Conservation (phyloP, 495 filamentous ascomycete species). For the Aspergillus affinis region DNA sequence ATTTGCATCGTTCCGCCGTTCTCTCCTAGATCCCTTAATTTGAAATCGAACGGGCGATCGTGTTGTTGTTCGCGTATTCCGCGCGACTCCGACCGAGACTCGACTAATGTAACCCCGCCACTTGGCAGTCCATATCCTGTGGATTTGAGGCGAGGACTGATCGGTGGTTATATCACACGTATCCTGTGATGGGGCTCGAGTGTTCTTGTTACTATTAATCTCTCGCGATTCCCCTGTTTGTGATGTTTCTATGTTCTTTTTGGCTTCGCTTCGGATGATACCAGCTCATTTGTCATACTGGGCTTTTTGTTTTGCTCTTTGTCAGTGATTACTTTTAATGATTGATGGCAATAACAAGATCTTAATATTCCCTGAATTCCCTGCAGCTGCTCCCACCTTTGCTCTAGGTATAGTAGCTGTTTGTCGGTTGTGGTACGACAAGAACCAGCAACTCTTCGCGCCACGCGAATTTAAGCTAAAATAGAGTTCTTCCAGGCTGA, state of each 20-base stretch:
- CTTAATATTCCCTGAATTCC: slow-evolving; percentile 1
- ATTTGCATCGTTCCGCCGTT: slow-evolving; percentile 8
- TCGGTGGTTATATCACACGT: background rate
- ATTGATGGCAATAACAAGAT: slow-evolving; percentile 35
- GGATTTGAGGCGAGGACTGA: slow-evolving; percentile 1
- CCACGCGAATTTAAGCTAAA: background rate
- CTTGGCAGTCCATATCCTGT: slow-evolving; percentile 25
- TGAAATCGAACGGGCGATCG: slow-evolving; percentile 11
- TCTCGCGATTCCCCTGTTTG: slow-evolving; percentile 1
- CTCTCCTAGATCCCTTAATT: slow-evolving; percentile 7
- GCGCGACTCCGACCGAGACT: slow-evolving; percentile 32
- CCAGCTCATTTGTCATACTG: slow-evolving; percentile 41
- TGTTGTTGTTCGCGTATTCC: slow-evolving; percentile 28
- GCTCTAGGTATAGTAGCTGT: background rate
- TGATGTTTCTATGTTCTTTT: slow-evolving; percentile 16
- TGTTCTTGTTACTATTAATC: slow-evolving; percentile 1
- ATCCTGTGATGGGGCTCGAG: background rate
- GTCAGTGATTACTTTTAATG: slow-evolving; percentile 36
- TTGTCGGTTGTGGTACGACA: background rate
- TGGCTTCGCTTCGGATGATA: slow-evolving; percentile 41
- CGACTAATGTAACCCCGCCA: slow-evolving; percentile 32
- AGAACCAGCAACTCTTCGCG: background rate
- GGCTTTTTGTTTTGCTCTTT: slow-evolving; percentile 32
- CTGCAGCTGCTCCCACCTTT: background rate
- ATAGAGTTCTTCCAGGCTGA: background rate